These are phyloP conservation scores for Aspergillus cristatus DNA, from an alignment of 495 filamentous ascomycete species.

Conservation along the genomic window DNA sequence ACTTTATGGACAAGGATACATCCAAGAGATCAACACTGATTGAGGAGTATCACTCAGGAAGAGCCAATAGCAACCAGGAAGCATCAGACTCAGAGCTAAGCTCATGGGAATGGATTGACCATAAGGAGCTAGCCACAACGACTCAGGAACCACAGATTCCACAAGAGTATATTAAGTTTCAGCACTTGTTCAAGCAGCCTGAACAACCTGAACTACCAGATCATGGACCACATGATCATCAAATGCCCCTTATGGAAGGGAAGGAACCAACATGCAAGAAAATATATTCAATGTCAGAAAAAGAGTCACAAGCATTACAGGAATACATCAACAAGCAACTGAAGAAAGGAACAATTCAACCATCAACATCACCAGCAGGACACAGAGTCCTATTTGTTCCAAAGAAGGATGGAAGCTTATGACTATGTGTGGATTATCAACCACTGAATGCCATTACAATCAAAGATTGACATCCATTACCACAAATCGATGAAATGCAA, in stretches of 20 bases:
- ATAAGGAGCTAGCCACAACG: background rate
- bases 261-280: slow-evolving; percentile 3
- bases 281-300: slow-evolving; percentile 10
- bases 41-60: background rate
- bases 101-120: background rate
- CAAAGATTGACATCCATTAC: slow-evolving; percentile 16
- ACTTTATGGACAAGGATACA: background rate
- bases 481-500: slow-evolving; percentile 11
- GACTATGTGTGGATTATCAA: slow-evolving; percentile 17
- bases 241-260: slow-evolving; percentile 5
- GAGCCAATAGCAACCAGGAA: background rate
- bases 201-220: slow-evolving; percentile 3
- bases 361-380: slow-evolving; percentile 6
- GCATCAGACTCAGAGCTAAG: background rate
- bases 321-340: slow-evolving; percentile 14
- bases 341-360: slow-evolving; percentile 9
- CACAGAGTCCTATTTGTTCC: slow-evolving; percentile 13
- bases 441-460: slow-evolving; percentile 17
- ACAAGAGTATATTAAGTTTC: slow-evolving; percentile 3
- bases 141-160: background rate
- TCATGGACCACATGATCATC: slow-evolving; percentile 4
- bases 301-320: slow-evolving; percentile 5
- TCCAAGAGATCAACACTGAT: background rate
- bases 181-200: slow-evolving; percentile 6
- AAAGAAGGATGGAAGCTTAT: slow-evolving; percentile 16